These are phyloP conservation scores for Chrysanthemum seticuspe DNA, from an alignment of 129 eudicot genomes.

Conservation along the genomic window DNA sequence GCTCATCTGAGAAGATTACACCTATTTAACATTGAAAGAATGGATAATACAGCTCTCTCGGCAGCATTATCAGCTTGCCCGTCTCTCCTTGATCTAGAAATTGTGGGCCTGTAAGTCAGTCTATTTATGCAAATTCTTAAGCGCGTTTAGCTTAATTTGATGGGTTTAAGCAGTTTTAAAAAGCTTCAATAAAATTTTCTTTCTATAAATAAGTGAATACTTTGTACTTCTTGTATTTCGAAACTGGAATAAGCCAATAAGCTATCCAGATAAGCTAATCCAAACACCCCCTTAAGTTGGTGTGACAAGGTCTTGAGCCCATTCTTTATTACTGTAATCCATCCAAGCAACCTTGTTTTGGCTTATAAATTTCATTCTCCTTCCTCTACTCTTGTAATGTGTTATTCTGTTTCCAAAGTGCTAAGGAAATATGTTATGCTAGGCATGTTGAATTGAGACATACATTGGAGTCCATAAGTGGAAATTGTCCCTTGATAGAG, in stretches of 20 bases:
- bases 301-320: too few relatives aligned
- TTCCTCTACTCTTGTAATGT: not conserved
- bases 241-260: too few relatives aligned
- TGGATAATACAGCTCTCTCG: constrained; percentile 71
- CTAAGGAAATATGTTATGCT: constrained; percentile 17
- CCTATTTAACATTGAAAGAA: constrained; percentile 76
- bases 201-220: too few relatives aligned
- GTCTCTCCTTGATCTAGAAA: constrained; percentile 69
- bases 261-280: too few relatives aligned
- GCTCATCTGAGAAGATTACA: constrained; percentile 65
- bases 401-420: constrained; percentile 8
- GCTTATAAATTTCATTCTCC: not conserved
- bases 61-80: constrained; percentile 73
- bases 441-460: constrained; percentile 81
- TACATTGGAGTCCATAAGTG: constrained; percentile 76
- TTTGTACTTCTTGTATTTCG: too few relatives aligned
- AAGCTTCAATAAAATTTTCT: too few relatives aligned
- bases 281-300: too few relatives aligned
- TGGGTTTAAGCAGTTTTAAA: too few relatives aligned
- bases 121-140: not conserved
- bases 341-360: not conserved
- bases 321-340: too few relatives aligned
- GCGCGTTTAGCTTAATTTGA: too few relatives aligned
- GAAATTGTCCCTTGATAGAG: constrained; percentile 57
- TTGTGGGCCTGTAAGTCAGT: constrained; percentile 89